Percentiles rank a stretch among this genome's conserved stretches.
These are phyloP conservation scores for Bruguiera hainesii DNA, from an alignment of 441 rosid genomes.

Conservation along the genomic window DNA sequence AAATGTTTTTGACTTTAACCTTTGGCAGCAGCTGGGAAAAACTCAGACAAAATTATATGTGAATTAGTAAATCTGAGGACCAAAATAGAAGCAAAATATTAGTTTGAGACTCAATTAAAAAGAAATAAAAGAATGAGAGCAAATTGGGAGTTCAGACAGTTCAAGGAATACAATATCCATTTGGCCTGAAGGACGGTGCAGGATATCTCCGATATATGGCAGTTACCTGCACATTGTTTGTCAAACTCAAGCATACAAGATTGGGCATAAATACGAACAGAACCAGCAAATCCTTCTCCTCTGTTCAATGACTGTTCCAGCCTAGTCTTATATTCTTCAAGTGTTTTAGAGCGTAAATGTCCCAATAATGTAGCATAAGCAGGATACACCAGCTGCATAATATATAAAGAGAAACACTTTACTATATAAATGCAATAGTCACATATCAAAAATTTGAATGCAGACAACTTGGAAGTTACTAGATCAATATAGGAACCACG, in stretches of 20 bases:
- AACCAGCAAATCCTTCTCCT: slow-evolving; percentile 65
- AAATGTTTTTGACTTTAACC: no score
- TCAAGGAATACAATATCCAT: no score
- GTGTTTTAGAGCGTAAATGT: slow-evolving; percentile 51
- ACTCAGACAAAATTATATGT: no score
- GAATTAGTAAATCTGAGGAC: no score
- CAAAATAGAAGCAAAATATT: no score
- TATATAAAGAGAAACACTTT: background rate
- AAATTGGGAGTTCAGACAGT: no score
- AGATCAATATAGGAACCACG: background rate
- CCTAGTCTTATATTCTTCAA: slow-evolving; percentile 49
- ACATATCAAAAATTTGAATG: no score
- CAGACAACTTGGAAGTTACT: no score
- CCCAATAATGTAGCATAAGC: slow-evolving; percentile 53
- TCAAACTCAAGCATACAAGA: slow-evolving; percentile 60
- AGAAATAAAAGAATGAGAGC: no score
- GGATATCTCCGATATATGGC: background rate
- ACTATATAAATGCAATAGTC: no score
- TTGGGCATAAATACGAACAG: slow-evolving; percentile 46
- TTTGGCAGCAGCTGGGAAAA: no score
- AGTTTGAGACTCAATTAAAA: no score
- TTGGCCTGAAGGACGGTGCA: background rate
- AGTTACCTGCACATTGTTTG: slow-evolving; percentile 63
- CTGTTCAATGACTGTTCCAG: slow-evolving; percentile 46
- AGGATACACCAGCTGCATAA: slow-evolving; percentile 53